Evolutionary conservation across 495 filamentous ascomycete species (phyloP).

Genomic region (Letharia columbiana): DNA sequence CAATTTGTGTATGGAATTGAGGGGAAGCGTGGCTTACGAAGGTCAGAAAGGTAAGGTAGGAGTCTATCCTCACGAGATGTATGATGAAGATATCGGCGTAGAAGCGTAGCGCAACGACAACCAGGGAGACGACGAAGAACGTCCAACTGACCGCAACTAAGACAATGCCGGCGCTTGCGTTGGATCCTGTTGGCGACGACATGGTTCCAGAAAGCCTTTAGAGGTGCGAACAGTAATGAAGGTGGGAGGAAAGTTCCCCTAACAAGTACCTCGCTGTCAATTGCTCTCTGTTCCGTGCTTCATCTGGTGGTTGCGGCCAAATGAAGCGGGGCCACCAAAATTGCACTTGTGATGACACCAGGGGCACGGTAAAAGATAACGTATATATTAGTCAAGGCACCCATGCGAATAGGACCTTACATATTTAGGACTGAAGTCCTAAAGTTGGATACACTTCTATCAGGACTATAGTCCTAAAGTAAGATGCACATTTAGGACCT

Average conservation of each 20-base stretch:
- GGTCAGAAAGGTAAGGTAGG: background rate
- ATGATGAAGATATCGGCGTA: background rate
- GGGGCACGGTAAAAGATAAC: background rate
- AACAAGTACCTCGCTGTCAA: background rate
- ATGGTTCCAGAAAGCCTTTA: background rate
- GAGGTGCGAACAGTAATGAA: background rate
- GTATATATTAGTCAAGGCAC: too few species aligned
- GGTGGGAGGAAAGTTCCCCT: background rate
- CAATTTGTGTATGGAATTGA: background rate
- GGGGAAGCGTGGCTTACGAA: background rate
- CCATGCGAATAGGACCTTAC: too few species aligned
- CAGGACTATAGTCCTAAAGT: too few species aligned
- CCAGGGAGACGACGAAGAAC: background rate
- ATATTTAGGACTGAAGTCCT: too few species aligned
- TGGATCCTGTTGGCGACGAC: background rate
- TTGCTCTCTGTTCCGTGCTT: too few species aligned
- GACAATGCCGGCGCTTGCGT: background rate
- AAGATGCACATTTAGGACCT: too few species aligned
- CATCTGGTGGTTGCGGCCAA: too few species aligned
- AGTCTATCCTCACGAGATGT: background rate
- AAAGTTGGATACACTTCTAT: too few species aligned
- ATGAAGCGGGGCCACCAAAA: background rate
- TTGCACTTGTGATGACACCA: background rate
- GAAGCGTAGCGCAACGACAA: background rate
- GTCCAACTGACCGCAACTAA: background rate